These are phyloP conservation scores for Talaromyces sp. DNA, from an alignment of 2,329 filamentous ascomycete genomes.

Conservation along the genomic window DNA sequence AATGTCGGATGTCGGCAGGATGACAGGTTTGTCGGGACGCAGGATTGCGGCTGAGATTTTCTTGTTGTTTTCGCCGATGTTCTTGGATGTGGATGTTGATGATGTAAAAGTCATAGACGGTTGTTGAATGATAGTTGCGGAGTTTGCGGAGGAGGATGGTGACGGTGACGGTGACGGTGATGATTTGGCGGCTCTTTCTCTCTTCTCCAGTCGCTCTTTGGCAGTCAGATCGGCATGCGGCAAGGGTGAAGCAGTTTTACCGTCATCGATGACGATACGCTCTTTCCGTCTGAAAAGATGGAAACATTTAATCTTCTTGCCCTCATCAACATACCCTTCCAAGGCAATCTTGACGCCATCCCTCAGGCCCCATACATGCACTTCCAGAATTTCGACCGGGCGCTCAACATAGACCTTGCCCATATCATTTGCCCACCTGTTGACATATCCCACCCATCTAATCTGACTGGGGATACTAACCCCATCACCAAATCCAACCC, in stretches of 20 bases:
- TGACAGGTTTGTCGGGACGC: constrained; percentile 64
- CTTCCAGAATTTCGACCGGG: constrained; percentile 77
- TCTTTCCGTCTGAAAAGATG: constrained; percentile 75
- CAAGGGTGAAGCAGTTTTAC: constrained; percentile 45
- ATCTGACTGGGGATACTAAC: constrained; percentile 92
- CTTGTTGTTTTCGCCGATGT: constrained; percentile 43
- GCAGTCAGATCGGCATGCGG: constrained; percentile 46
- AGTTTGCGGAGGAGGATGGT: constrained; percentile 14
- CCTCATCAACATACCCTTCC: constrained; percentile 83
- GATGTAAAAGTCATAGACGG: constrained; percentile 19
- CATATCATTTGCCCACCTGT: constrained; percentile 70
- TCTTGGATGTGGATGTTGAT: constrained; percentile 37
- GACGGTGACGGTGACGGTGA: constrained; percentile 21
- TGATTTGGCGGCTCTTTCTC: neutral
- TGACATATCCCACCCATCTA: constrained; percentile 82
- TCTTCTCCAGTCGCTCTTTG: constrained; percentile 33
- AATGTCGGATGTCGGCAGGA: constrained; percentile 76
- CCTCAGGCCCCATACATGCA: constrained; percentile 84
- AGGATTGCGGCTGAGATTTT: constrained; percentile 75
- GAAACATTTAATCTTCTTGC: constrained; percentile 76
- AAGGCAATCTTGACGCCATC: constrained; percentile 84
- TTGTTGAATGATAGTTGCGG: constrained; percentile 9
- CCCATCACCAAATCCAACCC: constrained; percentile 79
- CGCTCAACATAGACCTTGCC: constrained; percentile 79
- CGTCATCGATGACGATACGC: constrained; percentile 51